phyloP scores from a whole-genome alignment of 176 grass and related monocot species.

The Bromus sterilis region DNA sequence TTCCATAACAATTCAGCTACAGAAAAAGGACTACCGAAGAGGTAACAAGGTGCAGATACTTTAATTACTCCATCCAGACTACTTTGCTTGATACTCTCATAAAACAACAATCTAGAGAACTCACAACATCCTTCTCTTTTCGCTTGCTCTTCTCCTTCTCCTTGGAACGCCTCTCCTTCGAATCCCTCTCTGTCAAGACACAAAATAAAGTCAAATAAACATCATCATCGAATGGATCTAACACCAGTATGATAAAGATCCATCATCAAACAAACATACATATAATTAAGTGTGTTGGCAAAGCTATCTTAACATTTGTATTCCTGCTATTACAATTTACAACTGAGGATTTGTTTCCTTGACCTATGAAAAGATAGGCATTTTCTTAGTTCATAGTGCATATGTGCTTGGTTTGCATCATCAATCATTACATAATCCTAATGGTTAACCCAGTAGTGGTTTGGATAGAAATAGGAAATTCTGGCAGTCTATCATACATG shows the following conservation, averaged over 20 bases:
- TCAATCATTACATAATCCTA: neutral
- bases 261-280: neutral
- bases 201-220: neutral
- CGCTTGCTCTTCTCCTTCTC: slow-evolving; percentile 28
- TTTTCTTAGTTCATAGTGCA: neutral
- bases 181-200: slow-evolving; percentile 29
- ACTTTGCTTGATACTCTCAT: neutral
- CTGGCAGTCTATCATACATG: neutral
- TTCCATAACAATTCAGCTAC: neutral
- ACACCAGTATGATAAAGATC: neutral
- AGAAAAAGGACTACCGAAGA: neutral
- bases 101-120: neutral
- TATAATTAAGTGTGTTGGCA: neutral
- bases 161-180: slow-evolving; percentile 33
- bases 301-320: too few relatives aligned
- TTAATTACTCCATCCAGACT: neutral
- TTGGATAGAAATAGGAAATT: neutral
- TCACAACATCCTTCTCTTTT: slow-evolving; percentile 35
- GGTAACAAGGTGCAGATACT: neutral
- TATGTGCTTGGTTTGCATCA: neutral
- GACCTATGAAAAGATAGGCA: neutral
- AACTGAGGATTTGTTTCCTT: too few relatives aligned
- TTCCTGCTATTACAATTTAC: too few relatives aligned
- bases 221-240: neutral
- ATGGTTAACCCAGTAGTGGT: neutral